Evolutionary conservation across 805 yeast species (phyloP), one percentile per base, ranked within the genome.

Genomic region (Ogataea populi-albae): DNA sequence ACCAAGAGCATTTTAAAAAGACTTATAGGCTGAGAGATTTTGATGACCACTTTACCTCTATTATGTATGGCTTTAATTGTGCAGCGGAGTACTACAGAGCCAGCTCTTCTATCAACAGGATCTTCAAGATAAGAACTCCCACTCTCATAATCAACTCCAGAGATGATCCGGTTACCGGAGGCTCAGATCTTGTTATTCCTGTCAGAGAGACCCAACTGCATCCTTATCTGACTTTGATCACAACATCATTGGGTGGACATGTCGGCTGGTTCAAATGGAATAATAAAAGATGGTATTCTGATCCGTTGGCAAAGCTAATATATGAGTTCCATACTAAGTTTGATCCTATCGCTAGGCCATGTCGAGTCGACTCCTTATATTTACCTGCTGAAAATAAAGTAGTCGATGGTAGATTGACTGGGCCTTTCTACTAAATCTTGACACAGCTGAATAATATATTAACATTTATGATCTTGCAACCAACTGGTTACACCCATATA

Each of bases 221-320:
- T 51, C 93, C 94, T 2, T 76, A 71, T 52, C 60, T 77, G 22
- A 61, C 73, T 28, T 46, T 81, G 50, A 66, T 79, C 4, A 71
- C 77, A 40, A 81, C 89, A 5, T 68, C 72, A 26, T 66, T 73
- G 34, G 95, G 95, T 5, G 94, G 95, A 1, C 95, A 86, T 59
- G 68, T 86, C 35, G 93, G 86, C n/a, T 86, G 82, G 81, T 86
- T 77, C 42, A 67, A 71, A 45, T 60, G 66, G 31, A 62, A 69
- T 17, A 82, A 83, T 17, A 65, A 67, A 26, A 73, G 87, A 49
- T 86, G 95, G 95, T 76, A 71, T 46, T 60, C 75, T 4, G 62
- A 65, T 6, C 81, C 81, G 17, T 41, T 78, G 26, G 57, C 75
- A 17, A 61, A 63, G 38, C 67, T 72, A 9, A 17, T 59, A 14